Conservation (phyloP, 2,329 filamentous ascomycete species). For the Curvularia spicifera region DNA sequence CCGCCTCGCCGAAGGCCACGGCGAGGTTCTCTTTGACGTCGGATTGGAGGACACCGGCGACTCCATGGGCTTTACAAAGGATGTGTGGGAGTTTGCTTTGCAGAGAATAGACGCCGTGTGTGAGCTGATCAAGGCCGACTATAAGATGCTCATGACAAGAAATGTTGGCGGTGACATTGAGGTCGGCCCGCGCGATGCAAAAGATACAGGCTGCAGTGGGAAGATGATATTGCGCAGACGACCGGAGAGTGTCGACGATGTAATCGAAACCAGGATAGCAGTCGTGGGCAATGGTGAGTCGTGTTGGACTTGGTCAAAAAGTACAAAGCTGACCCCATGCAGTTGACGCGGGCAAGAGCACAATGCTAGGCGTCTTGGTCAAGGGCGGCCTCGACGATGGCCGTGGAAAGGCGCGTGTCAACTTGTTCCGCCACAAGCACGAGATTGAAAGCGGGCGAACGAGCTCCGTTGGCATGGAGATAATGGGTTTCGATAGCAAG, state of each 20-base stretch:
- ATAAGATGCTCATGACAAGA: constrained; percentile 83
- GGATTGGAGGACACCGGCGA: constrained; percentile 91
- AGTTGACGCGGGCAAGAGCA: constrained; percentile 97
- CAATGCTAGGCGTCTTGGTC: constrained; percentile 91
- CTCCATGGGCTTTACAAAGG: constrained; percentile 74
- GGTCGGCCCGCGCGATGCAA: constrained; percentile 67
- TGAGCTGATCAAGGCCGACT: constrained; percentile 71
- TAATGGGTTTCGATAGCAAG: constrained; percentile 87
- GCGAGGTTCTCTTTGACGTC: constrained; percentile 89
- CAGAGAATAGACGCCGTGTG: constrained; percentile 70
- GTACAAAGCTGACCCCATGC: constrained; percentile 16
- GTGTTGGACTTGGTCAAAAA: neutral
- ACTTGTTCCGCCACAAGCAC: constrained; percentile 96
- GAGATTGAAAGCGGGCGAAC: constrained; percentile 95
- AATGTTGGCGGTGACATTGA: constrained; percentile 82
- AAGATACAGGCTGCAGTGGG: constrained; percentile 78
- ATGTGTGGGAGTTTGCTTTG: constrained; percentile 78
- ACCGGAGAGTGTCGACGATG: constrained; percentile 77
- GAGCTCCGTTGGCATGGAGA: constrained; percentile 97
- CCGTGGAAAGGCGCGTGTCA: constrained; percentile 89
- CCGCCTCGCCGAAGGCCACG: constrained; percentile 76
- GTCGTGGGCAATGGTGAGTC: constrained; percentile 86
- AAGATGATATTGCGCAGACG: constrained; percentile 82
- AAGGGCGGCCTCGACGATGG: constrained; percentile 96
- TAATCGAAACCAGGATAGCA: constrained; percentile 94